A percentile compares a stretch with the other conserved stretches of the same genome.
These are phyloP conservation scores for Trichoderma atrobrunneum DNA, from an alignment of 2,329 filamentous ascomycete species.

Conservation along the genomic window DNA sequence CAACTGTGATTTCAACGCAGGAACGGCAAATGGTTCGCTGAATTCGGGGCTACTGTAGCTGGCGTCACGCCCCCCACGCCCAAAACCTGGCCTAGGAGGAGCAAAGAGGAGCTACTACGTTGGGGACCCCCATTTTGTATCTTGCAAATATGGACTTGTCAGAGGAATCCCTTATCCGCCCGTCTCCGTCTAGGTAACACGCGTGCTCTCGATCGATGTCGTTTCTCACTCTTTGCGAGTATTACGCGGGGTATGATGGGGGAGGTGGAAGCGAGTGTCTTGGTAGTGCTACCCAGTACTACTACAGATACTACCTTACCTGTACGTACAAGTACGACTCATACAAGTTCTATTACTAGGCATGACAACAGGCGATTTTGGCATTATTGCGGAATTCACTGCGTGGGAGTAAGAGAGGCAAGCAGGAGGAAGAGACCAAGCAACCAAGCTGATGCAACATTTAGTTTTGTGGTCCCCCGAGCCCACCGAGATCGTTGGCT, in stretches of 20 bases:
- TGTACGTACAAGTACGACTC: background rate
- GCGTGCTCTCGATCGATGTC: background rate
- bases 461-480: background rate
- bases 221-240: background rate
- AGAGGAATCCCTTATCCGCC: slow-evolving; percentile 12
- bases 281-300: background rate
- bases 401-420: background rate
- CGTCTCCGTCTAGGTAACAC: background rate
- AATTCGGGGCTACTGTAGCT: background rate
- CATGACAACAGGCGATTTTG: background rate
- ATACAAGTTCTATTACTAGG: background rate
- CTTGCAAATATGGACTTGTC: slow-evolving; percentile 14
- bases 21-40: slow-evolving; percentile 12
- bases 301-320: background rate
- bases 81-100: background rate
- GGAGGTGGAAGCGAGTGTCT: background rate
- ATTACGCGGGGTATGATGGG: slow-evolving; percentile 10
- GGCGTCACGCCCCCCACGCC: slow-evolving; percentile 6
- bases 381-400: background rate
- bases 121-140: slow-evolving; percentile 10
- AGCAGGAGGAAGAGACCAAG: background rate
- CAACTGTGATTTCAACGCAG: slow-evolving; percentile 10
- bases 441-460: slow-evolving; percentile 7
- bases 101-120: background rate
- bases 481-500: slow-evolving; percentile 10